These are phyloP conservation scores for Wallacemonas sp. DNA, from an alignment of 208 protist species.

Conservation along the genomic window DNA sequence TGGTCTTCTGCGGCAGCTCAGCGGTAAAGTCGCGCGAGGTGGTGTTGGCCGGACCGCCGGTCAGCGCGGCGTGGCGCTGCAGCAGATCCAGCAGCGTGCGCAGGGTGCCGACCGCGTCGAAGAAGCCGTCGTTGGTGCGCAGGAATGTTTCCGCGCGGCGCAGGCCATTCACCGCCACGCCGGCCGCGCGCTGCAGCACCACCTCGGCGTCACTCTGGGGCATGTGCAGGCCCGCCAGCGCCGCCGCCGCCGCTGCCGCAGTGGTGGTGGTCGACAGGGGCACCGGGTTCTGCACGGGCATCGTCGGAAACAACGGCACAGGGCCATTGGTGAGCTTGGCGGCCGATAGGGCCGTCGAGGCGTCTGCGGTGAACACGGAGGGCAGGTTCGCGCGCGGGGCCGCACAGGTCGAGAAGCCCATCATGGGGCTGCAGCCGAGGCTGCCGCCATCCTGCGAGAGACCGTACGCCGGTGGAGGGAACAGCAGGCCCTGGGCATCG, in stretches of 20 bases:
- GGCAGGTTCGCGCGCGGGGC: no score
- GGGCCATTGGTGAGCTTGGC: no score
- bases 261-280: not conserved
- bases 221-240: not conserved
- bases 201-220: conserved; percentile 28
- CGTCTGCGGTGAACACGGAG: not conserved
- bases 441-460: conserved; percentile 1
- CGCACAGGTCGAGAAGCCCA: conserved; percentile 2
- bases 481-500: not conserved
- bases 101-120: conserved; percentile 46
- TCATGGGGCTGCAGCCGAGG: not conserved
- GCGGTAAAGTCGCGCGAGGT: conserved; percentile 21
- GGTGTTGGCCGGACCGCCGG: conserved; percentile 22
- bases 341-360: no score
- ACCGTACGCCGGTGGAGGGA: conserved; percentile 4
- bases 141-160: conserved; percentile 26
- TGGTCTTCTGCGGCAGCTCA: conserved; percentile 28
- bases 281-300: not conserved
- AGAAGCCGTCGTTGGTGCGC: conserved; percentile 37
- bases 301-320: not conserved
- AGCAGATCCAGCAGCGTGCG: conserved; percentile 36
- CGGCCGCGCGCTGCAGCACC: conserved; percentile 25
- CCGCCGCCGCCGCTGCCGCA: not conserved
- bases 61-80: conserved; percentile 27
- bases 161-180: conserved; percentile 30